These are phyloP conservation scores for Aspergillus bridgeri DNA, from an alignment of 495 filamentous ascomycete genomes.

Conservation along the genomic window DNA sequence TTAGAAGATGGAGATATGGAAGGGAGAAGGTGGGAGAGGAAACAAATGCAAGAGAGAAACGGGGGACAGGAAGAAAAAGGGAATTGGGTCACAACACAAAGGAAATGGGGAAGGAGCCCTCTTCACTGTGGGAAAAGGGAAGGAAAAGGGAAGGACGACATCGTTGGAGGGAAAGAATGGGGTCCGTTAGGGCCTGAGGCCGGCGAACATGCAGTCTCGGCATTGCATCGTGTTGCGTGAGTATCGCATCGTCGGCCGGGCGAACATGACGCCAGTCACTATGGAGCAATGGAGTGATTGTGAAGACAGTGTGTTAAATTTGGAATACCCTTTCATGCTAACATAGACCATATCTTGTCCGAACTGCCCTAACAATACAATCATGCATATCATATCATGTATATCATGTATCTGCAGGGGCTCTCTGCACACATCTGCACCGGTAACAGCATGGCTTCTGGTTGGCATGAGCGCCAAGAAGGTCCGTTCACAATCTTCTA, in stretches of 20 bases:
- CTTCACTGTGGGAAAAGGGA: neutral
- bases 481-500: neutral
- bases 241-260: neutral
- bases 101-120: conserved; percentile 11
- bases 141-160: neutral
- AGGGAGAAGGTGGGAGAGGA: conserved; percentile 9
- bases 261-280: neutral
- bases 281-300: neutral
- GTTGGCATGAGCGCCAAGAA: neutral
- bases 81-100: neutral
- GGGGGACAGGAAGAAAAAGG: conserved; percentile 15
- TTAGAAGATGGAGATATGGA: conserved; percentile 6
- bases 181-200: neutral
- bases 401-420: neutral
- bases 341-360: neutral
- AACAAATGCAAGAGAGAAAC: conserved; percentile 13
- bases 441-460: neutral
- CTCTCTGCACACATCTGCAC: neutral
- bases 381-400: too few relatives aligned
- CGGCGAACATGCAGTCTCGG: neutral
- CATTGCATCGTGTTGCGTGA: neutral
- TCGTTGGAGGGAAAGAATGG: neutral
- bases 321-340: neutral
- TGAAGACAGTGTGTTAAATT: neutral
- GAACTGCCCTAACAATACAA: neutral